Percentiles rank a stretch among this genome's conserved stretches.
Conservation (phyloP, 2,329 filamentous ascomycete genomes). For the Ascosphaera acerosa region DNA sequence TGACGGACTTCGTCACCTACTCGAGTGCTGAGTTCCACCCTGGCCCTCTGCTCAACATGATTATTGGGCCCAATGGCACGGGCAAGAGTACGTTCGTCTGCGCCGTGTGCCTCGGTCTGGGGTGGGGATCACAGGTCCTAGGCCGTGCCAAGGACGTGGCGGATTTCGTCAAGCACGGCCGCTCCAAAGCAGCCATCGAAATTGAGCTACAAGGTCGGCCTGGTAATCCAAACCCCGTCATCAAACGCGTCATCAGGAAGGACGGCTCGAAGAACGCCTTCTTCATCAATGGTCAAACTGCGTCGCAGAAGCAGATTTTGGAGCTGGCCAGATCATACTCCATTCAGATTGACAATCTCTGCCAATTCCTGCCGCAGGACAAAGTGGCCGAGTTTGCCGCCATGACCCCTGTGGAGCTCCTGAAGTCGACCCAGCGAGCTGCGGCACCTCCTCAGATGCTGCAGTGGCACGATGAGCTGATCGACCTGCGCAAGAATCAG, state of each 20-base stretch:
- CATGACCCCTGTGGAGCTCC: conserved; percentile 53
- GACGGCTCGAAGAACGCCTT: conserved; percentile 67
- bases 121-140: conserved; percentile 49
- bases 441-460: conserved; percentile 64
- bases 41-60: conserved; percentile 88
- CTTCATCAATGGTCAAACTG: conserved; percentile 42
- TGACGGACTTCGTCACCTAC: conserved; percentile 88
- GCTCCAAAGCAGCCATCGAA: conserved; percentile 53
- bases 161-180: conserved; percentile 85
- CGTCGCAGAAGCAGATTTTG: conserved; percentile 36
- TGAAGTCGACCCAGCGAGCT: conserved; percentile 68
- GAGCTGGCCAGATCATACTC: conserved; percentile 43
- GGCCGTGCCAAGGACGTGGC: conserved; percentile 64
- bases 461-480: conserved; percentile 50
- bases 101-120: conserved; percentile 79
- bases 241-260: conserved; percentile 50
- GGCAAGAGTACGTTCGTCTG: conserved; percentile 95
- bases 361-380: conserved; percentile 90
- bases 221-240: conserved; percentile 59
- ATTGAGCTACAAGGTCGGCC: conserved; percentile 56
- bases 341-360: conserved; percentile 94
- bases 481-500: conserved; percentile 40
- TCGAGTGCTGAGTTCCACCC: conserved; percentile 74
- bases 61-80: conserved; percentile 95
- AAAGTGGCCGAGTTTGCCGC: conserved; percentile 83